Base-by-base conservation (phyloP, 139 green algal species). In the Chlorella sp. region DNA sequence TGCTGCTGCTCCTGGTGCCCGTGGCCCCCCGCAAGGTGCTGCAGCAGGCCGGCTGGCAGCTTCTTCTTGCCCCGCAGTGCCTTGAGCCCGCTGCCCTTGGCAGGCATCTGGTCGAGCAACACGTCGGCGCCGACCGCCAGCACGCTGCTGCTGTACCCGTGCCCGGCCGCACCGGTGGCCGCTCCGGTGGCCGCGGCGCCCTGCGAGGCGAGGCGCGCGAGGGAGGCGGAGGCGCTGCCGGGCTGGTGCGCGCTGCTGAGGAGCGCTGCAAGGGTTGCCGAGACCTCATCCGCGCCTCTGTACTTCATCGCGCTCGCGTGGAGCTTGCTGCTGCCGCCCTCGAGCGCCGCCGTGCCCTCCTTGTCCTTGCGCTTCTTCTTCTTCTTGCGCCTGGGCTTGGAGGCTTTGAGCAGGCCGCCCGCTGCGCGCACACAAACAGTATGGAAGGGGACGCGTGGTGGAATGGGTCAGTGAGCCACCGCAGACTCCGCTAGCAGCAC, bases 291-390 rank as follows among this genome's bases (percentile, higher is more conserved):
- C n/a, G n/a, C n/a, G n/a, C n/a, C n/a, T n/a, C n/a, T n/a, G n/a
- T n/a, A n/a, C n/a, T n/a, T n/a, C n/a, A n/a, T n/a, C n/a, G n/a
- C n/a, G n/a, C n/a, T n/a, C n/a, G n/a, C n/a, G n/a, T n/a, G n/a
- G 6, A 5, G 23, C 61, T 67, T 34, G 23, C 29, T 67, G n/a
- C 29, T 5, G 23, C 26, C 22, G 61, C 23, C 51, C 14, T 17
- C 14, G 27, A 23, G 23, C 26, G 20, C 61, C 3, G 20, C 3
- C 61, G 5, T 35, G 23, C 34, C 29, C 14, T 34, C 26, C 61
- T 67, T 67, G 2, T 67, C 34, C 61, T 35, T 67, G 61, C 27
- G 27, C 61, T 30, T 27, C 61, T 67, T 67, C 61, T 67, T 67
- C 17, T 55, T 55, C 42, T 55, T 55, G 10, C 17, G 10, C 10